Evolutionary conservation across 1,284 basidiomycete species (phyloP), one percentile per base, ranked within the genome.

Genomic region (Cerrena zonata): DNA sequence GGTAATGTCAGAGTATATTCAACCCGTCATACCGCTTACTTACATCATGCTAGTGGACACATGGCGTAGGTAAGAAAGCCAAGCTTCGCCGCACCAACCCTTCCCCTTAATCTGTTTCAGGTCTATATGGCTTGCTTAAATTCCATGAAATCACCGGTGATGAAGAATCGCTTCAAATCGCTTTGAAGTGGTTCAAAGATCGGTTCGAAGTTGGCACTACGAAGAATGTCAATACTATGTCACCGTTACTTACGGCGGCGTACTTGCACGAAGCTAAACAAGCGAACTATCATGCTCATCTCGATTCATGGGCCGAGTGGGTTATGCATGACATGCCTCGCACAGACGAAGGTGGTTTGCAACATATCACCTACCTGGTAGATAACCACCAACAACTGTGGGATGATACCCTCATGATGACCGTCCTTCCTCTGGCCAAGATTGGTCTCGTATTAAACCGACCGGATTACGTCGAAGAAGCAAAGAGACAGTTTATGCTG

Each of bases 321-420:
- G 74, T 75, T 23, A 82, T 83, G 78, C 67, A 80, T 54, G 77
- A 75, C 36, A 72, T 83, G 64, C 79, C 79, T 1, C 66, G 73
- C 23, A 81, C 81, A 10, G 70, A 78, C 48, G 80, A 82, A 61
- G 74, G 74, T 5, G 80, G 82, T 3, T 70, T 83, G 40, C 80
- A 83, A 59, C 82, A 85, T 56, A 79, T 76, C 57, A 83, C 81
- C 4, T 83, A 83, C 63, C 63, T 74, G 23, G 65, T 66, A 19
- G 68, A 73, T 47, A 77, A 84, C 65, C 58, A 76, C 53, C 75
- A 80, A 54, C 78, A 85, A 55, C 62, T 84, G 3, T 84, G 82
- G 80, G 81, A 84, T 63, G 82, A 85, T 62, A 84, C 80, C 2
- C 67, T 84, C 52, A 81, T 82, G 79, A 84, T 84, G 82, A 72